Conservation (phyloP, 495 filamentous ascomycete species). For the Neurospora sp. region DNA sequence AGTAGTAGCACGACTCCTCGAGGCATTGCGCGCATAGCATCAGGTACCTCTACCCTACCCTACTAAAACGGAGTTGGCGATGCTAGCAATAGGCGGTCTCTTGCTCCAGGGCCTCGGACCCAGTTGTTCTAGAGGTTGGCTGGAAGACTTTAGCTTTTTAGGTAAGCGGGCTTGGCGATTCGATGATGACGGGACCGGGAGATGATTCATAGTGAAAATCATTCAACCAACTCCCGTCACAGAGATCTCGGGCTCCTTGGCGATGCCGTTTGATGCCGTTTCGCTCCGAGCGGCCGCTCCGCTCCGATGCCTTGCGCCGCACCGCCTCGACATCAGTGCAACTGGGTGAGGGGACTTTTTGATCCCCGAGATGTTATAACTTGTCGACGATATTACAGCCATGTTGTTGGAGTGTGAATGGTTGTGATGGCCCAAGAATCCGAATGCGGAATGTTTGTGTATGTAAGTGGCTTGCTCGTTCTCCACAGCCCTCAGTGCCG, state of each 20-base stretch:
- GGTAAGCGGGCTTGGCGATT: background rate
- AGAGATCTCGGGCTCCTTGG: background rate
- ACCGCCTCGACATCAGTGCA: background rate
- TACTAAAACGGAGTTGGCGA: background rate
- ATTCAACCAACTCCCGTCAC: background rate
- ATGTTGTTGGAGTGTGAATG: background rate
- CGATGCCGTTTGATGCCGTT: background rate
- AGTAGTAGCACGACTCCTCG: background rate
- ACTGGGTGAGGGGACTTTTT: background rate
- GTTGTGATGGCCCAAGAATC: background rate
- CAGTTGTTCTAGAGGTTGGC: background rate
- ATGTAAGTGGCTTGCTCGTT: background rate
- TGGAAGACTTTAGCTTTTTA: background rate
- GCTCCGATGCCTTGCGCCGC: background rate
- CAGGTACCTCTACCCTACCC: background rate
- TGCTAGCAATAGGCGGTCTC: background rate
- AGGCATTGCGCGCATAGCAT: background rate
- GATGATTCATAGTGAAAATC: background rate
- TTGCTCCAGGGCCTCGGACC: background rate
- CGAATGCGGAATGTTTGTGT: background rate
- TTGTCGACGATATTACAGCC: background rate
- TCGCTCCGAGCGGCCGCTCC: background rate
- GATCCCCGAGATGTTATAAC: background rate
- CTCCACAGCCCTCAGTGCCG: background rate
- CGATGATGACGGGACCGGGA: background rate